These are phyloP conservation scores for Gillenia trifoliata DNA, from an alignment of 306 rosid species.

Conservation along the genomic window DNA sequence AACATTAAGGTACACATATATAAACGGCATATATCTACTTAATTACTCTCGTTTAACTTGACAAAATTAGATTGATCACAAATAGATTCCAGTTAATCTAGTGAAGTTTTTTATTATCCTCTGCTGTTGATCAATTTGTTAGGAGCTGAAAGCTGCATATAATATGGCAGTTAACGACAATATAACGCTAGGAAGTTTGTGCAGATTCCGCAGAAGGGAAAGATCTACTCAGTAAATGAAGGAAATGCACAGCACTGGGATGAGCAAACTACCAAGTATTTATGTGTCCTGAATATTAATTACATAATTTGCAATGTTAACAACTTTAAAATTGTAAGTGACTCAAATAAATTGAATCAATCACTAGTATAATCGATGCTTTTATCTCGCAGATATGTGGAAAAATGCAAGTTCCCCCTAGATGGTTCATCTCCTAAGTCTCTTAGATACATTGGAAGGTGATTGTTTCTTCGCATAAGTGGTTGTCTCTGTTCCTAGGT, in stretches of 20 bases:
- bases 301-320: background rate
- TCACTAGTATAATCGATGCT: background rate
- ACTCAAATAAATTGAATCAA: background rate
- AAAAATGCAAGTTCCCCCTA: conserved; percentile 77
- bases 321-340: conserved; percentile 4
- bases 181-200: background rate
- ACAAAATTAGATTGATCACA: no score
- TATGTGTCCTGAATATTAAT: no score
- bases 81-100: background rate
- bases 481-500: background rate
- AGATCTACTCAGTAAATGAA: conserved; percentile 88
- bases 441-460: conserved; percentile 95
- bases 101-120: background rate
- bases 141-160: background rate
- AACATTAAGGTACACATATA: conserved; percentile 66
- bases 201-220: conserved; percentile 82
- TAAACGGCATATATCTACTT: no score
- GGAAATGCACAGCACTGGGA: conserved; percentile 98
- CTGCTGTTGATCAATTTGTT: background rate
- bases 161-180: no score
- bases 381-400: conserved; percentile 51
- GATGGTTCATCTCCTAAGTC: conserved; percentile 90
- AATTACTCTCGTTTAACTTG: no score
- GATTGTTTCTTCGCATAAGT: background rate
- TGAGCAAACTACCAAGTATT: conserved; percentile 66